phyloP scores from a whole-genome alignment of 2,329 filamentous ascomycete genomes.

The Cordyceps cateniannulata region DNA sequence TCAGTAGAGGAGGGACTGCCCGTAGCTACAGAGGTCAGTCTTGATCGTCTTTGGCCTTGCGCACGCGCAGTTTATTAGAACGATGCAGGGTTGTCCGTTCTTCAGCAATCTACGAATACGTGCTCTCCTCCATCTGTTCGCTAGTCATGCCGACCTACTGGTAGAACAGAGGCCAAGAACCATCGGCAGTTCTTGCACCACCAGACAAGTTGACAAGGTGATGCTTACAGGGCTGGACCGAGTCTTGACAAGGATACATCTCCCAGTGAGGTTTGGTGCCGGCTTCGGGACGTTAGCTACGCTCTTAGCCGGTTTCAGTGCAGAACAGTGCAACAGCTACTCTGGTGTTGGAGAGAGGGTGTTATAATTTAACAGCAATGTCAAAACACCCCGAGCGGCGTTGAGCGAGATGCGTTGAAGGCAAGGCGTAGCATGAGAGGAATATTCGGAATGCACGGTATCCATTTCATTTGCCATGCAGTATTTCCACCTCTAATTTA shows the following conservation, averaged over 20 bases:
- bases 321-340: neutral
- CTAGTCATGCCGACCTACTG: neutral
- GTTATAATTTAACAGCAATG: neutral
- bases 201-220: too few relatives aligned
- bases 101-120: neutral
- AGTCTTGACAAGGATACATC: neutral
- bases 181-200: conserved; percentile 1
- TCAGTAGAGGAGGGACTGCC: neutral
- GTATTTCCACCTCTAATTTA: too few relatives aligned
- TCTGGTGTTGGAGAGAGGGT: neutral
- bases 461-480: too few relatives aligned
- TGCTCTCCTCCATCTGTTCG: neutral
- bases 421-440: too few relatives aligned
- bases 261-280: neutral
- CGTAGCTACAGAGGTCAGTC: too few relatives aligned
- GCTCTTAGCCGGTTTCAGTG: conserved; percentile 1
- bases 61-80: neutral
- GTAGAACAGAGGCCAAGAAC: neutral
- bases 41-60: neutral
- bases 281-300: neutral
- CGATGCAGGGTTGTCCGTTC: neutral
- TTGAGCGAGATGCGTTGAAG: neutral
- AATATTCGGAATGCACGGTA: too few relatives aligned
- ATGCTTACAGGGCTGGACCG: neutral
- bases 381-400: neutral